Base-by-base conservation (phyloP, 768 basidiomycete genomes). In the Lactarius akahatsu region DNA sequence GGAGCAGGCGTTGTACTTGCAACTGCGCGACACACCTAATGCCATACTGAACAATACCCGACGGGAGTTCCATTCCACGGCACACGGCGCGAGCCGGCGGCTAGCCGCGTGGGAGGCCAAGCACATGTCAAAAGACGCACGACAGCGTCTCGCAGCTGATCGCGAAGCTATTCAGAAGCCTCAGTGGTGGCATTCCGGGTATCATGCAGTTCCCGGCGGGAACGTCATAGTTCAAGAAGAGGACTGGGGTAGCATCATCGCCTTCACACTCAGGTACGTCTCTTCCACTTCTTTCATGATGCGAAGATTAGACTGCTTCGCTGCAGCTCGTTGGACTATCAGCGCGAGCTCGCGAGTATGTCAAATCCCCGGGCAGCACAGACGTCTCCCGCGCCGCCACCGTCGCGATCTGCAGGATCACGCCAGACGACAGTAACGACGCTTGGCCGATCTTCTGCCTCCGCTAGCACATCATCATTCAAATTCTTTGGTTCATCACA, bases 191-290 rank as follows among this genome's bases (percentile, higher is more conserved):
- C 74, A 72, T 18, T 76, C 75, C 23, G 81, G 80, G 10, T 86
- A 80, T 72, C 86, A 91, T 77, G 84, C 82, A 38, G 78, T 89
- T 20, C 88, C 89, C n/a, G 84, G 85, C 4, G 82, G 86, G 9
- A 86, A 84, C 71, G 80, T 90, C 5, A 81, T 90, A 65, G 83
- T 91, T 10, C 74, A 83, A 58, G 90, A 91, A 72, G 80, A 83
- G 71, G 89, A 90, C 74, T 88, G 86, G 88, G 88, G 89, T 9
- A 90, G 88, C 73, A 85, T 92, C 57, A 91, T 91, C 69, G 86
- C 90, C 7, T 90, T 88, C 75, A 89, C 88, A 9, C 76, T 91
- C 59, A 88, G 87, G 88, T 88, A 67, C 23, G 78, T 73, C 40
- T 23, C 28, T 28, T 32, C n/a, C 26, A 26, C 36, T 38, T 11